Evolutionary conservation across 495 filamentous ascomycete genomes (phyloP), one percentile per base, ranked within the genome.

Genomic region (Ramalina peruviana): DNA sequence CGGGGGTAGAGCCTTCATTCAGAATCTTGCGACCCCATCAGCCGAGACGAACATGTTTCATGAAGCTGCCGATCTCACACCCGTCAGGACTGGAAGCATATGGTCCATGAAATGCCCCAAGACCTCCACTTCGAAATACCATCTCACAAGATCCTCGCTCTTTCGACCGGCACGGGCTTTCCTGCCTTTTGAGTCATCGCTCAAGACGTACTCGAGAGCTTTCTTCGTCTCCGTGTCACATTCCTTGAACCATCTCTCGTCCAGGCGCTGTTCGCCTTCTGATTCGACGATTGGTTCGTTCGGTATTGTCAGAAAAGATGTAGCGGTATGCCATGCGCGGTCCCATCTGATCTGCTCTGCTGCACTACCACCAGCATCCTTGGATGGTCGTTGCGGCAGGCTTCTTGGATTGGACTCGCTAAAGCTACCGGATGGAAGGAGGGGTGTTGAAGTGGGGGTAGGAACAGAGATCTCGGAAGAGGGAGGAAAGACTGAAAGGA

Each of bases 301-400:
- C 11, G 80, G 78, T 3, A 87, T 63, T 5, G 68, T 62, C 15
- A 89, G 72, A 42, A 74, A 77, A 36, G 69, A 65, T 11, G 81
- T 86, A 41, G 81, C 82, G 2, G 71, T 63, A 58, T 77, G 75
- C 82, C 85, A 87, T 36, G 83, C 78, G 47, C 75, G 71, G 54
- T 84, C 75, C 73, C 79, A 86, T 48, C 64, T 64, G 47, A 71
- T 67, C 58, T 82, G 79, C 50, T 86, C 76, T 37, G 58, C 50
- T 52, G 33, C 58, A 49, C 43, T 53, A 16, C 43, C 56, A 19
- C 38, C 47, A 5, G 36, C 25, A n/a, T 52, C 23, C 20, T 57
- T 49, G 45, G 45, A 30, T 6, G 11, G 54, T 49, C 43, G 56
- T 62, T 15, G 57, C 49, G 36, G 54, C 9, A 3, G 50, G 55